Conservation (phyloP, 768 basidiomycete genomes). For the Lyophyllum shimeji region DNA sequence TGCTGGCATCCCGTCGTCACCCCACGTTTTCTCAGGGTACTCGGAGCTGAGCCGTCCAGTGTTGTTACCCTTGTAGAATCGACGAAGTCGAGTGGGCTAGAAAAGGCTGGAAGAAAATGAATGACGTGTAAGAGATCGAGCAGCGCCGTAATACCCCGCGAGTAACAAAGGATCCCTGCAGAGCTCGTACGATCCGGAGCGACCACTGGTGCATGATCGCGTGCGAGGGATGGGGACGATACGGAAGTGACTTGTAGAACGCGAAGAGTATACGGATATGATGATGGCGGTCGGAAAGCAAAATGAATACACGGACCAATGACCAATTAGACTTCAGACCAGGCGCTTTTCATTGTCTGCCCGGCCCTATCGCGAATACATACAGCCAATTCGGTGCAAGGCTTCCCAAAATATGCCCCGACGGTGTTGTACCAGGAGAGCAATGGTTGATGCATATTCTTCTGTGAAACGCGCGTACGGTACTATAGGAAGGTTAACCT, state of each 20-base stretch:
- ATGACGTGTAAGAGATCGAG: neutral
- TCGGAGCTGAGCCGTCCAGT: neutral
- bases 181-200: neutral
- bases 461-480: neutral
- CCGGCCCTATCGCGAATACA: neutral
- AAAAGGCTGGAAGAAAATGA: neutral
- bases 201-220: neutral
- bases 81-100: neutral
- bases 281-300: neutral
- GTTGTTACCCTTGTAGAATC: neutral
- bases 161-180: neutral
- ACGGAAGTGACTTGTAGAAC: neutral
- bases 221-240: neutral
- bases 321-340: neutral
- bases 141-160: constrained; percentile 1
- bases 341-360: neutral
- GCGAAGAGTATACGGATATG: neutral
- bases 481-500: neutral
- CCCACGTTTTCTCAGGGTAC: neutral
- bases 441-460: neutral
- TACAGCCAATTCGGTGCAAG: neutral
- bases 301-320: neutral
- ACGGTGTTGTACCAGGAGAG: neutral
- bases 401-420: neutral
- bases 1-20: neutral